These are phyloP conservation scores for Scheffersomyces coipomensis DNA, from an alignment of 805 yeast genomes.

Conservation along the genomic window DNA sequence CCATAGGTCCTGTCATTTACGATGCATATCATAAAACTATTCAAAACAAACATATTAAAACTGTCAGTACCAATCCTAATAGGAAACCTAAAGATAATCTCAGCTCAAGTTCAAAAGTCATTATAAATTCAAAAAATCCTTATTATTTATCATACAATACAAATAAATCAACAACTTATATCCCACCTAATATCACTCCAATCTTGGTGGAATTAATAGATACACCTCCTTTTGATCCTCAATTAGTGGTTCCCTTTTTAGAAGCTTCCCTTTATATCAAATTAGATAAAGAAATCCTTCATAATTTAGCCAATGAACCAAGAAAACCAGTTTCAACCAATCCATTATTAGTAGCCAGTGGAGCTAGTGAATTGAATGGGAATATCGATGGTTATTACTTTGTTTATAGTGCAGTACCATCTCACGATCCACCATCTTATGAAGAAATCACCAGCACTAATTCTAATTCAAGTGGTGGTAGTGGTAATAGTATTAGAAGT, in stretches of 20 bases:
- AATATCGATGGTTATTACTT: conserved; percentile 72
- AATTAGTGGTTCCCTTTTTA: conserved; percentile 69
- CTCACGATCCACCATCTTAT: conserved; percentile 59
- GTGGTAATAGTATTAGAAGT: background rate
- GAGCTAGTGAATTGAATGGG: conserved; percentile 76
- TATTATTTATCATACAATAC: conserved; percentile 16
- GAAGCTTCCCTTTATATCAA: conserved; percentile 68
- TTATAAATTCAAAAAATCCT: conserved; percentile 14
- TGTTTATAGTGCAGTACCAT: conserved; percentile 69
- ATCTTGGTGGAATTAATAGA: conserved; percentile 69
- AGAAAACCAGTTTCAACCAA: conserved; percentile 60
- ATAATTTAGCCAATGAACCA: conserved; percentile 63
- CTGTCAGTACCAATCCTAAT: background rate
- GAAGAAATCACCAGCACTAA: conserved; percentile 20
- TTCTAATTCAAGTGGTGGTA: background rate
- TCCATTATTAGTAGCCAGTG: conserved; percentile 72
- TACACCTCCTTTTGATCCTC: conserved; percentile 68
- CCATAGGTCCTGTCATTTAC: conserved; percentile 32
- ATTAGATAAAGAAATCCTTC: conserved; percentile 56
- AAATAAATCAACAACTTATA: conserved; percentile 3
- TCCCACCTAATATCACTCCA: conserved; percentile 56
- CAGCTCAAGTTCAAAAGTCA: background rate
- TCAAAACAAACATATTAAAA: conserved; percentile 2
- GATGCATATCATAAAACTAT: conserved; percentile 14
- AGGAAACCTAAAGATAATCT: background rate